Percentiles rank a stretch among this genome's conserved stretches.
Evolutionary conservation across 345 rosid genomes (phyloP).

Genomic region (Gossypium stocksii): DNA sequence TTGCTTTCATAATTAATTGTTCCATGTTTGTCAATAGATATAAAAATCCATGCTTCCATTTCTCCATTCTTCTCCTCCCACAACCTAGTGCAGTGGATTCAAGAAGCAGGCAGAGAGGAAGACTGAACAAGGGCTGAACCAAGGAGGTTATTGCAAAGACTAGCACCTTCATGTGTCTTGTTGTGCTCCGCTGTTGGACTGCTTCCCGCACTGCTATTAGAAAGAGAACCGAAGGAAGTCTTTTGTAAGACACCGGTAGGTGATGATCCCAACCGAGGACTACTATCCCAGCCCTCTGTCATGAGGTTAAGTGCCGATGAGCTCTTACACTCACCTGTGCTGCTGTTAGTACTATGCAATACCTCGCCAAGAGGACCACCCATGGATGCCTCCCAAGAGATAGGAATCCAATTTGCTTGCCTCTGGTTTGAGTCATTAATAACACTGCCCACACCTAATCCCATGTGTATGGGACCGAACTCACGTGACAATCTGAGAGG

Average conservation of each 20-base stretch:
- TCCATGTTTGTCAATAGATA: conserved; percentile 16
- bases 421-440: conserved; percentile 33
- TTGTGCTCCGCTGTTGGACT: conserved; percentile 52
- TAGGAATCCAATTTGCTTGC: conserved; percentile 50
- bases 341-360: conserved; percentile 41
- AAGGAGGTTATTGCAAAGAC: conserved; percentile 19
- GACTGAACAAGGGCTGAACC: conserved; percentile 31
- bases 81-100: not conserved
- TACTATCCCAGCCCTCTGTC: conserved; percentile 52
- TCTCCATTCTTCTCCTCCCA: not conserved
- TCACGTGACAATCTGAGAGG: conserved; percentile 45
- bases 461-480: conserved; percentile 48
- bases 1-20: conserved; percentile 1
- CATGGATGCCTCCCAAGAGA: conserved; percentile 57
- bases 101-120: conserved; percentile 25
- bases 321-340: conserved; percentile 33
- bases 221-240: conserved; percentile 56
- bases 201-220: conserved; percentile 84
- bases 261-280: conserved; percentile 51
- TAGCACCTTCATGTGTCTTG: conserved; percentile 31
- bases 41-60: not conserved
- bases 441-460: conserved; percentile 40
- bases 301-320: conserved; percentile 43
- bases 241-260: conserved; percentile 83
- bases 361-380: conserved; percentile 82